Percentiles rank a stretch among this genome's conserved stretches.
These are phyloP conservation scores for Boletellus ananas DNA, from an alignment of 768 basidiomycete species.

Conservation along the genomic window DNA sequence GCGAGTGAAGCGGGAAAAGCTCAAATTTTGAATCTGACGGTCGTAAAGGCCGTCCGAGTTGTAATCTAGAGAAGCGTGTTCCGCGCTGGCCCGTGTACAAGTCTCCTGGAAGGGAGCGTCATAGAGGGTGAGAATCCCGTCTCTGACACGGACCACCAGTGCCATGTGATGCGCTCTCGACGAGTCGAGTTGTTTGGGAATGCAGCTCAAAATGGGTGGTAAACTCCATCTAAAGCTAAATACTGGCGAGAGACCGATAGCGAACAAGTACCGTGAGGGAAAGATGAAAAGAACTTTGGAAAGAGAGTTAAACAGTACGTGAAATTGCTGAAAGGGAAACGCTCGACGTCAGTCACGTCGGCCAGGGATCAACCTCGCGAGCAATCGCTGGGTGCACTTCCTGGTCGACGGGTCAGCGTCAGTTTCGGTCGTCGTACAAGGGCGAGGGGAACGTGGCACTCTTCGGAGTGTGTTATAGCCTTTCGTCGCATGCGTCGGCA, in stretches of 20 bases:
- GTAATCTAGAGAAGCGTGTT: conserved; percentile 78
- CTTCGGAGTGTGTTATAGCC: conserved; percentile 16
- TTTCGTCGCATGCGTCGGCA: neutral
- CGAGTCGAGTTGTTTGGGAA: conserved; percentile 84
- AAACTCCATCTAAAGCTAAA: conserved; percentile 85
- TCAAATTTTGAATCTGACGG: conserved; percentile 81
- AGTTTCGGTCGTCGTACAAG: conserved; percentile 55
- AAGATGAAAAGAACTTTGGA: conserved; percentile 81
- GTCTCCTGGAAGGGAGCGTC: conserved; percentile 78
- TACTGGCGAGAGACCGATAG: conserved; percentile 80
- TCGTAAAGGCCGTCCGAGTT: conserved; percentile 58
- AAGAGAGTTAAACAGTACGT: conserved; percentile 79
- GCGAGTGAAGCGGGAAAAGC: conserved; percentile 83
- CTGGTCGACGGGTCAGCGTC: conserved; percentile 61
- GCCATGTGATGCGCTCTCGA: conserved; percentile 69
- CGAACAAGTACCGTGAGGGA: conserved; percentile 82
- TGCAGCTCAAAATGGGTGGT: conserved; percentile 80
- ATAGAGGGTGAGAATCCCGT: conserved; percentile 75
- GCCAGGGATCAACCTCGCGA: conserved; percentile 48
- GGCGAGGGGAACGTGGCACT: conserved; percentile 8
- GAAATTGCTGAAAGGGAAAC: conserved; percentile 80
- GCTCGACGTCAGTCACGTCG: conserved; percentile 67
- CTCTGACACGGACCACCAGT: conserved; percentile 57
- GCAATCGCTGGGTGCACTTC: conserved; percentile 49
- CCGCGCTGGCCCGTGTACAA: conserved; percentile 69